phyloP scores from a whole-genome alignment of 345 rosid genomes.

The Brassica nigra region DNA sequence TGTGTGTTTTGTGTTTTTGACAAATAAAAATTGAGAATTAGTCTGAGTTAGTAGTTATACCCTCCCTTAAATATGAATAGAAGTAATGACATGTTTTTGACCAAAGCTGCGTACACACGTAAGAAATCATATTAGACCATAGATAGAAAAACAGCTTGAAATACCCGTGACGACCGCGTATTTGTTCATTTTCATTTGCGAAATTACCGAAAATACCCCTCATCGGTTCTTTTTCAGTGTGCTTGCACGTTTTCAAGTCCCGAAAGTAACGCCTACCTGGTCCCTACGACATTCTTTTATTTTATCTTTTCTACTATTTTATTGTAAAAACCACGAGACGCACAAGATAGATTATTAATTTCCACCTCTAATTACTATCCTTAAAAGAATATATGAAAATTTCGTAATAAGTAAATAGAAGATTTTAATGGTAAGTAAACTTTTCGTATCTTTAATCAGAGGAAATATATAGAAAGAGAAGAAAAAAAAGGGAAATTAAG shows the following conservation, averaged over 20 bases:
- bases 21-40: not conserved
- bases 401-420: not conserved
- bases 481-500: not conserved
- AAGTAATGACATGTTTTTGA: constrained; percentile 8
- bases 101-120: constrained; percentile 25
- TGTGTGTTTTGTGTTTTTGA: not conserved
- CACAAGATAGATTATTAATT: not conserved
- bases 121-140: not conserved
- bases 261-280: constrained; percentile 1
- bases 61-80: not conserved
- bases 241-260: constrained; percentile 22
- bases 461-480: not conserved
- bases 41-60: not conserved
- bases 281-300: not conserved
- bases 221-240: constrained; percentile 22
- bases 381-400: not conserved
- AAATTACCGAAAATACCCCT: constrained; percentile 6
- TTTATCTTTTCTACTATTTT: not conserved
- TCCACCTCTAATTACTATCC: not conserved
- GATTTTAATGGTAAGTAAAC: not conserved
- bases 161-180: constrained; percentile 29
- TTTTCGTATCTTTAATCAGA: not conserved
- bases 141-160: not conserved
- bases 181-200: not conserved
- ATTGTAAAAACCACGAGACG: not conserved